A percentile compares a stretch with the other conserved stretches of the same genome.
Conservation (phyloP, 108 stramenopile species). For the Discostella stelligeroides region DNA sequence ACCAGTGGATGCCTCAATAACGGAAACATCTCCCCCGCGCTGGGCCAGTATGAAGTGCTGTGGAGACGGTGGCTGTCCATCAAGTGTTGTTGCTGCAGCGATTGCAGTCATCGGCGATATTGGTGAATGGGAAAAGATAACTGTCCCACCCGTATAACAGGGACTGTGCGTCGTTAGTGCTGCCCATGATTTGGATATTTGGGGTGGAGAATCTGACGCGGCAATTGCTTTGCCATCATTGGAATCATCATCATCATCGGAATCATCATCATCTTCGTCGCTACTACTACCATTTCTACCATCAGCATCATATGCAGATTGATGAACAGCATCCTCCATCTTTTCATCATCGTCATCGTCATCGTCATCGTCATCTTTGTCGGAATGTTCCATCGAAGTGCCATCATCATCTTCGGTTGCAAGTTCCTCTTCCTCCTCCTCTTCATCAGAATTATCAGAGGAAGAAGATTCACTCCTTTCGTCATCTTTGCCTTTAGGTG, state of each 20-base stretch:
- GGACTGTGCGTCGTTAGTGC: conserved; percentile 68
- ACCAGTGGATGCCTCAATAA: conserved; percentile 75
- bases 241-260: conserved; percentile 30
- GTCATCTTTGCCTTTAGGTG: too few relatives aligned
- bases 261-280: conserved; percentile 17
- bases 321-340: conserved; percentile 2
- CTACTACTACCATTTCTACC: background rate
- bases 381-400: background rate
- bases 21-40: conserved; percentile 75
- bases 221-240: conserved; percentile 15
- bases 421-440: too few relatives aligned
- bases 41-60: conserved; percentile 67
- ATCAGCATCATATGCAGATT: conserved; percentile 4
- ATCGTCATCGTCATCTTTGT: conserved; percentile 8
- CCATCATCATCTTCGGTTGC: background rate
- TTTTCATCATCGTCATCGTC: conserved; percentile 17
- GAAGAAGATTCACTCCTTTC: too few relatives aligned
- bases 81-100: conserved; percentile 7
- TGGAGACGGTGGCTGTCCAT: conserved; percentile 5
- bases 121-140: conserved; percentile 50
- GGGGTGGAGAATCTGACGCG: conserved; percentile 22
- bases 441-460: too few relatives aligned
- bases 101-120: background rate
- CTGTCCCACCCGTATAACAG: conserved; percentile 81
- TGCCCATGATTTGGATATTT: conserved; percentile 87